These are phyloP conservation scores for Lophiotrema nucula DNA, from an alignment of 495 filamentous ascomycete genomes.

Conservation along the genomic window DNA sequence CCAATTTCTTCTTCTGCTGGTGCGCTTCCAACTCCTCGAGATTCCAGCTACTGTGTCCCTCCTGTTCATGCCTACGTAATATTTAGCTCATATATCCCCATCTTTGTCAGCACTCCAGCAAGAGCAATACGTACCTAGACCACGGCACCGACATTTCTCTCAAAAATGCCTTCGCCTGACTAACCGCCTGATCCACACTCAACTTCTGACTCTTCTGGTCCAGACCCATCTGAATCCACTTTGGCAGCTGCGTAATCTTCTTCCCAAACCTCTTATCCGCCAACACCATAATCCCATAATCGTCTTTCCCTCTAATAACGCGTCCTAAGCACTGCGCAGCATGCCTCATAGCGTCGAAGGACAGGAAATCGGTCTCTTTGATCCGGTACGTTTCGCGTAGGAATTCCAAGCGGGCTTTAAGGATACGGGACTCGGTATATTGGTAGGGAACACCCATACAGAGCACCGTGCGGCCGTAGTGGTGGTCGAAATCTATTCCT, in stretches of 20 bases:
- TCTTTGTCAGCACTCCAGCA: too few relatives aligned
- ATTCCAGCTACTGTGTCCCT: conserved; percentile 91
- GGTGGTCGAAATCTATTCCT: conserved; percentile 98
- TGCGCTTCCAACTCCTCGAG: conserved; percentile 71
- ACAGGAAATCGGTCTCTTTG: conserved; percentile 94
- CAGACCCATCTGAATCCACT: conserved; percentile 93
- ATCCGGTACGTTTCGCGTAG: conserved; percentile 96
- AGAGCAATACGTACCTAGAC: too few relatives aligned
- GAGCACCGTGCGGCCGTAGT: conserved; percentile 94
- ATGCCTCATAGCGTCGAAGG: conserved; percentile 98
- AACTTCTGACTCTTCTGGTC: conserved; percentile 80
- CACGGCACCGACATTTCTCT: conserved; percentile 89
- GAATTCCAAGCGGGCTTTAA: conserved; percentile 95
- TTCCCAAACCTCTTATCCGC: conserved; percentile 88
- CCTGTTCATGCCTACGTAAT: conserved; percentile 74
- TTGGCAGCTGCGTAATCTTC: conserved; percentile 86
- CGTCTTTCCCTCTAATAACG: conserved; percentile 93
- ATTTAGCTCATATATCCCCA: too few relatives aligned
- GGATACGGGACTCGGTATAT: conserved; percentile 95
- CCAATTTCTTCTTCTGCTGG: conserved; percentile 72
- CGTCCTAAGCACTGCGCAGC: conserved; percentile 96
- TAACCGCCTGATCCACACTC: conserved; percentile 93
- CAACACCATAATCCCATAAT: conserved; percentile 98
- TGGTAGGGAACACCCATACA: conserved; percentile 98
- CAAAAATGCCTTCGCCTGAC: conserved; percentile 83